Conservation (phyloP, 2,329 filamentous ascomycete species). For the Stagonosporopsis chrysanthemi region DNA sequence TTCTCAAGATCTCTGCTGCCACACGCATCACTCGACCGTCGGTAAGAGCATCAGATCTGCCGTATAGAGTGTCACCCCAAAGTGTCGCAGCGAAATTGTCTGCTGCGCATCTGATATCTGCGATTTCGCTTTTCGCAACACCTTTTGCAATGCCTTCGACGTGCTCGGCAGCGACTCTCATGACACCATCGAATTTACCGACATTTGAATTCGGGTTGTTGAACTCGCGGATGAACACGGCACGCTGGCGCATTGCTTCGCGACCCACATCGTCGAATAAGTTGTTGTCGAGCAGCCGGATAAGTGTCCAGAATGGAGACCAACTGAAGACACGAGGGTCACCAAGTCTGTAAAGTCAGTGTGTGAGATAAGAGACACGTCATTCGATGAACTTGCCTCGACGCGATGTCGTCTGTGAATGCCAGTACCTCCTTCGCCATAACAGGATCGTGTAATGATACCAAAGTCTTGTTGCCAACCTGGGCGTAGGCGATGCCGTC, state of each 20-base stretch:
- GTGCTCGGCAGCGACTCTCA: not conserved
- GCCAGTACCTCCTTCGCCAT: constrained; percentile 7
- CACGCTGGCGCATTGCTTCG: constrained; percentile 1
- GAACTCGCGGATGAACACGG: constrained; percentile 11
- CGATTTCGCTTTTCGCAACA: not conserved
- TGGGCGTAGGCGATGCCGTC: constrained; percentile 12
- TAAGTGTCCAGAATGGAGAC: constrained; percentile 15
- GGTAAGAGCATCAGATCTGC: not conserved
- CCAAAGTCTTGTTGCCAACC: constrained; percentile 10
- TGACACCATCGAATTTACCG: not conserved
- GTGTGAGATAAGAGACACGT: too few species aligned
- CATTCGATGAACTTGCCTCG: not conserved
- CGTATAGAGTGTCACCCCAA: constrained; percentile 13
- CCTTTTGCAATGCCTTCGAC: not conserved
- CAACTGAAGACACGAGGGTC: constrained; percentile 11
- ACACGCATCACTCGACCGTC: constrained; percentile 1
- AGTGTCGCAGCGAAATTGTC: constrained; percentile 9
- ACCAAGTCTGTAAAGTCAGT: not conserved
- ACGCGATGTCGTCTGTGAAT: constrained; percentile 11
- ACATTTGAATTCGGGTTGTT: constrained; percentile 5
- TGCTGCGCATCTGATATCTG: constrained; percentile 2
- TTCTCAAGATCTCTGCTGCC: constrained; percentile 1
- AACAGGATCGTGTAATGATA: constrained; percentile 9
- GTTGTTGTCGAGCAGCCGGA: constrained; percentile 10
- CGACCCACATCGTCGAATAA: constrained; percentile 10